Base-by-base conservation (phyloP, 2,329 filamentous ascomycete species). In the Beauveria sp. region DNA sequence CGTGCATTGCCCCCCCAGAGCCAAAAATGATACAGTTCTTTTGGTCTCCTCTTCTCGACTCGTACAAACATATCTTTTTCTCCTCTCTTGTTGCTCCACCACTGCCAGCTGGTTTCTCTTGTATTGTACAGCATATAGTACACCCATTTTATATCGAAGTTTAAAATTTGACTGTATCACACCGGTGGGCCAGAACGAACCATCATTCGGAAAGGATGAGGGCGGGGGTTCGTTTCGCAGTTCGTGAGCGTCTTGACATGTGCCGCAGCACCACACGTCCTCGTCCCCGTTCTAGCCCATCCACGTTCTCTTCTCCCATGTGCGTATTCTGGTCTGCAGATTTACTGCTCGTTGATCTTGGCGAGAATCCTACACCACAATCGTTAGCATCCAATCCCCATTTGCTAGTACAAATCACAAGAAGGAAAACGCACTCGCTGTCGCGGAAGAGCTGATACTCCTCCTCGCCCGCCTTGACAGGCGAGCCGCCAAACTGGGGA, bases 361-460 rank as follows among this genome's bases (percentile, higher is more conserved):
- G 95, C 95, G 64, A 99, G 86, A 69, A 99, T 91, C 77, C 93
- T 97, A 70, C 42, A 62, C 3, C 38, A 47, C 43, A 43, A 65
- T 70, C 34, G 72, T 67, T 38, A 40, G 51, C 42, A 5, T 16
- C 20, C 30, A 20, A 30, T 49, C 22, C 10, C 20, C 12, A 12
- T 10, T 12, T 9, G 4, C 18, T 12, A 2, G 3, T 30, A 18
- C 20, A 16, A 4, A 7, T 12, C 8, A 42, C 12, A n/a, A 26
- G 43, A 7, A 10, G 5, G 30, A 18, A 52, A 67, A 50, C 93
- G 79, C 87, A 98, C 93, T 99, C 95, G 81, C 92, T 90, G 79
- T 99, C 95, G 72, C 95, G 86, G 89, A 96, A 99, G 67, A 99
- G 86, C 66, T 89, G 87, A 82, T 86, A 98, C 81, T 99, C 95